phyloP scores from a whole-genome alignment of 2,329 filamentous ascomycete genomes.

The Botrytis elliptica region DNA sequence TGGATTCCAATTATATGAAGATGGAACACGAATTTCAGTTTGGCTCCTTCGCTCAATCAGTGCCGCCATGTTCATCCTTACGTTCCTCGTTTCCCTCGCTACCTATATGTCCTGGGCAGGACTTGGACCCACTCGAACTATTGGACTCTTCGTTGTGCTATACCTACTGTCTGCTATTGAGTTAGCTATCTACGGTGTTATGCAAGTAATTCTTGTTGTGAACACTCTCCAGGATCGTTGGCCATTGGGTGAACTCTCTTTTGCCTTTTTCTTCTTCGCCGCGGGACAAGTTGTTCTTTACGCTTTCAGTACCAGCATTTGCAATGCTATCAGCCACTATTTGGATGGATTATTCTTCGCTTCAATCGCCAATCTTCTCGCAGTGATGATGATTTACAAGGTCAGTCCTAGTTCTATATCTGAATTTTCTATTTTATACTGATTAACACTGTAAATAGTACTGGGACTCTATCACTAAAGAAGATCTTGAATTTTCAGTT shows the following conservation, averaged over 20 bases:
- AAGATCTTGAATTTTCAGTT: conserved; percentile 97
- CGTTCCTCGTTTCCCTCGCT: conserved; percentile 81
- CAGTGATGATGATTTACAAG: conserved; percentile 99
- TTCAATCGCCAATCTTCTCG: conserved; percentile 87
- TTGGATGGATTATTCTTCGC: conserved; percentile 93
- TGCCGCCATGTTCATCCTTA: conserved; percentile 77
- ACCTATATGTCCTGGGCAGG: conserved; percentile 94
- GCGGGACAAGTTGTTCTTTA: conserved; percentile 92
- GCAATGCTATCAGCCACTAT: conserved; percentile 82
- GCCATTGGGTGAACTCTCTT: conserved; percentile 88
- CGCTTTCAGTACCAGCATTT: conserved; percentile 82
- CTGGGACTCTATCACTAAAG: conserved; percentile 98
- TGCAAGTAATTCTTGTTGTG: conserved; percentile 85
- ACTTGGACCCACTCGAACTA: conserved; percentile 77
- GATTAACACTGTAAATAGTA: conserved; percentile 56
- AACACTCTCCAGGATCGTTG: conserved; percentile 93
- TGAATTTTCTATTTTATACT: not conserved
- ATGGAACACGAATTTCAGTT: conserved; percentile 87
- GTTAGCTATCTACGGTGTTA: conserved; percentile 77
- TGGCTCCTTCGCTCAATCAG: conserved; percentile 86
- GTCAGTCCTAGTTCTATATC: conserved; percentile 45
- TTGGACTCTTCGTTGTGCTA: conserved; percentile 86
- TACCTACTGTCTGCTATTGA: conserved; percentile 90
- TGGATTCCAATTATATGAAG: conserved; percentile 96
- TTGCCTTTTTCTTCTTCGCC: conserved; percentile 88